Percentiles rank a stretch among this genome's conserved stretches.
Conservation (phyloP, 1,284 basidiomycete genomes). For the Heliocybe sulcata region DNA sequence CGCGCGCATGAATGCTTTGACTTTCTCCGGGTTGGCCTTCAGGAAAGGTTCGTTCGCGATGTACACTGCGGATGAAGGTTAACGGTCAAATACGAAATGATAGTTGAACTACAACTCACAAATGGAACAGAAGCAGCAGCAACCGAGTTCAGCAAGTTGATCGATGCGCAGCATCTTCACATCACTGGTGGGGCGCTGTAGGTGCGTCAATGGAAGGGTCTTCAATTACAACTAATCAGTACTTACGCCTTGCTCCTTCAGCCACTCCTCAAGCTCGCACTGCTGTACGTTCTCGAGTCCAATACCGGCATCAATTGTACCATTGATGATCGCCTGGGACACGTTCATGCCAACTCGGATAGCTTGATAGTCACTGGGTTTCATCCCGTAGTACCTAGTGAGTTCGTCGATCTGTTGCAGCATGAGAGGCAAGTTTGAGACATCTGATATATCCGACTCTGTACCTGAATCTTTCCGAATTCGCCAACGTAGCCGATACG, state of each 20-base stretch:
- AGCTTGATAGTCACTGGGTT: not conserved
- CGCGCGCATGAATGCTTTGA: not conserved
- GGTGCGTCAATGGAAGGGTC: not conserved
- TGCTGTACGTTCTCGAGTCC: not conserved
- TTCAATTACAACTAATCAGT: not conserved
- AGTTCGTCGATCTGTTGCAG: not conserved
- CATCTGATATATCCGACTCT: not conserved
- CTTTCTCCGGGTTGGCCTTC: not conserved
- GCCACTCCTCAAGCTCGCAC: not conserved
- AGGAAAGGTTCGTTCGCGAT: not conserved
- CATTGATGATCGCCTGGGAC: not conserved
- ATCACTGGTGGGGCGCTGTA: not conserved
- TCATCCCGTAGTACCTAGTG: not conserved
- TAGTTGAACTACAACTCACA: not conserved
- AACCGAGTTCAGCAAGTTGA: not conserved
- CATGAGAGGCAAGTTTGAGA: not conserved
- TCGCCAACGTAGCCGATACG: not conserved
- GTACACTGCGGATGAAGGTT: not conserved
- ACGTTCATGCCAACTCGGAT: not conserved
- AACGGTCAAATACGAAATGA: not conserved
- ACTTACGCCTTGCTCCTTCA: not conserved
- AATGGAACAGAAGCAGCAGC: not conserved
- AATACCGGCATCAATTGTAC: not conserved
- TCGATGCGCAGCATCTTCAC: not conserved
- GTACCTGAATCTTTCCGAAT: not conserved